These are phyloP conservation scores for Aphanomyces euteiches DNA, from an alignment of 352 stramenopile genomes.

Conservation along the genomic window DNA sequence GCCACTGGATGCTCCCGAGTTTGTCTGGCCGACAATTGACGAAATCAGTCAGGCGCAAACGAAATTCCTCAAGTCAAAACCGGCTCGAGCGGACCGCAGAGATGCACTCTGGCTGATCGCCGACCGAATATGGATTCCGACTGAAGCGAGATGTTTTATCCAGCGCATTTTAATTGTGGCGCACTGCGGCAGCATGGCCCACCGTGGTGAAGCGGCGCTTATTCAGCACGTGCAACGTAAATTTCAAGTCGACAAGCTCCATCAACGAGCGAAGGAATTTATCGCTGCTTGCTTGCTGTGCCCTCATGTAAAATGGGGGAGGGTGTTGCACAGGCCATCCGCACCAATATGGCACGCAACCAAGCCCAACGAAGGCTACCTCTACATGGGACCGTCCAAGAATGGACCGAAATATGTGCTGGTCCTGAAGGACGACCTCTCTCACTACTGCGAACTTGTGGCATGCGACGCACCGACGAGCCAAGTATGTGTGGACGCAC, in stretches of 20 bases:
- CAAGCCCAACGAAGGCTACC: no score
- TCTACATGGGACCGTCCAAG: no score
- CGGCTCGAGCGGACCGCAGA: not conserved
- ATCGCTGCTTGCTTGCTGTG: no score
- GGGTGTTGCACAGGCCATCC: no score
- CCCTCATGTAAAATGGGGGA: no score
- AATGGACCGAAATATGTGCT: no score
- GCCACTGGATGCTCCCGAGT: not conserved
- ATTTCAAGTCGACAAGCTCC: no score
- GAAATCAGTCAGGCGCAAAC: not conserved
- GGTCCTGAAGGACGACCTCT: no score
- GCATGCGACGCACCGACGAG: constrained; percentile 1
- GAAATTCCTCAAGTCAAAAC: not conserved
- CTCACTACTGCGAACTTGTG: not conserved
- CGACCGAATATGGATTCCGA: constrained; percentile 28
- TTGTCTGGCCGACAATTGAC: not conserved
- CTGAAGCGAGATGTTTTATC: constrained; percentile 1
- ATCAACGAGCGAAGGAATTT: no score
- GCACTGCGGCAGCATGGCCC: not conserved
- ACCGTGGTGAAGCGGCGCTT: not conserved
- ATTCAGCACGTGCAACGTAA: no score
- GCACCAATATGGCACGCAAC: no score
- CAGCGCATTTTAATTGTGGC: not conserved
- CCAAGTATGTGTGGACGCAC: constrained; percentile 2
- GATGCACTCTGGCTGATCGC: not conserved